These are phyloP conservation scores for Cyberlindnera nakhonratchasimensis DNA, from an alignment of 805 yeast species.

Conservation along the genomic window DNA sequence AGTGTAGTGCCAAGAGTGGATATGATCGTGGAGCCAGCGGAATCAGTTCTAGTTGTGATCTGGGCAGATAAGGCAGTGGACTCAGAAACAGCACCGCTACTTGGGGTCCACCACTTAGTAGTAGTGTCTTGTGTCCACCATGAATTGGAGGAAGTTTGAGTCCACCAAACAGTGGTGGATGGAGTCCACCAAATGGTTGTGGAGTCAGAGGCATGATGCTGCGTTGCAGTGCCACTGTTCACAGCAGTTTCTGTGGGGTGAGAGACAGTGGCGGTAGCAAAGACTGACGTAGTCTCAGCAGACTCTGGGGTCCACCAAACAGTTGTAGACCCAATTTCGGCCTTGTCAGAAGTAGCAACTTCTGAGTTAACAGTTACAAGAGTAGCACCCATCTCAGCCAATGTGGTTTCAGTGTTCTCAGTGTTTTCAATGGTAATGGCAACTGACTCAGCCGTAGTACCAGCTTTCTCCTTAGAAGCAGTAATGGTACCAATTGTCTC, in stretches of 20 bases:
- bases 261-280: constrained; percentile 2
- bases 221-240: constrained; percentile 4
- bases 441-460: neutral
- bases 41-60: constrained; percentile 11
- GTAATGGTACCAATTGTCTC: constrained; percentile 2
- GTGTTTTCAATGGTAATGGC: constrained; percentile 5
- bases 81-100: constrained; percentile 1
- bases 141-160: constrained; percentile 6
- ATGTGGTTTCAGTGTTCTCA: neutral
- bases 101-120: constrained; percentile 10
- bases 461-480: neutral
- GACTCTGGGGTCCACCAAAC: constrained; percentile 19
- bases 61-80: constrained; percentile 4
- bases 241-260: neutral
- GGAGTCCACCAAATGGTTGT: constrained; percentile 25
- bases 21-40: constrained; percentile 11
- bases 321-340: constrained; percentile 12
- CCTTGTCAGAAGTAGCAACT: neutral
- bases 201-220: constrained; percentile 6
- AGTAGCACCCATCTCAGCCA: neutral
- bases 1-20: constrained; percentile 14
- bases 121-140: constrained; percentile 4
- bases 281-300: no score
- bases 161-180: constrained; percentile 16
- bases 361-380: neutral